phyloP scores from a whole-genome alignment of 2,329 filamentous ascomycete species.

The Cucurbitaria berberidis region DNA sequence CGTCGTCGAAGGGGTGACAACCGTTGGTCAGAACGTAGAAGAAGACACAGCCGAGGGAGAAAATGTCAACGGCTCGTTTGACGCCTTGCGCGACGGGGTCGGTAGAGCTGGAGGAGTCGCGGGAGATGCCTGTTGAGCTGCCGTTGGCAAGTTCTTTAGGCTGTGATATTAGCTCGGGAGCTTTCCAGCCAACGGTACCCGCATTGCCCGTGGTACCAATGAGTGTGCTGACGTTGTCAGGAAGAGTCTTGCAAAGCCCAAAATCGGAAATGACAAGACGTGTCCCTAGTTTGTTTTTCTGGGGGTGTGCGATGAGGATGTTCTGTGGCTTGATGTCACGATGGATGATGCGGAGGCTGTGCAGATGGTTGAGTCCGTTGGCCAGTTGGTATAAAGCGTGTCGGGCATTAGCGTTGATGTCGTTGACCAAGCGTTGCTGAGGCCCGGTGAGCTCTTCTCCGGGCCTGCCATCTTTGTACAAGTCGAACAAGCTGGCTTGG shows the following conservation, averaged over 20 bases:
- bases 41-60: slow-evolving; percentile 96
- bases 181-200: slow-evolving; percentile 95
- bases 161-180: slow-evolving; percentile 83
- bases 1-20: slow-evolving; percentile 90
- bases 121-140: slow-evolving; percentile 52
- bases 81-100: slow-evolving; percentile 70
- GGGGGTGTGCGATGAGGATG: slow-evolving; percentile 78
- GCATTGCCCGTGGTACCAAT: slow-evolving; percentile 93
- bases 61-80: slow-evolving; percentile 95
- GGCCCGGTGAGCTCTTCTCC: slow-evolving; percentile 60
- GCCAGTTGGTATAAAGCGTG: slow-evolving; percentile 87
- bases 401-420: slow-evolving; percentile 77
- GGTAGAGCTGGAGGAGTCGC: slow-evolving; percentile 49
- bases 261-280: slow-evolving; percentile 97
- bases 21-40: slow-evolving; percentile 97
- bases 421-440: slow-evolving; percentile 72
- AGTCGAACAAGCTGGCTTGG: slow-evolving; percentile 89
- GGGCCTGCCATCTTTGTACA: slow-evolving; percentile 71
- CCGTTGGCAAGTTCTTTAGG: slow-evolving; percentile 52
- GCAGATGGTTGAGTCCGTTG: slow-evolving; percentile 84
- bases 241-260: slow-evolving; percentile 95
- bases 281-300: slow-evolving; percentile 71
- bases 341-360: slow-evolving; percentile 92
- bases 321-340: slow-evolving; percentile 98
- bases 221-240: slow-evolving; percentile 92